phyloP scores from a whole-genome alignment of 148 eudicot genomes.

The Silene uniflora region DNA sequence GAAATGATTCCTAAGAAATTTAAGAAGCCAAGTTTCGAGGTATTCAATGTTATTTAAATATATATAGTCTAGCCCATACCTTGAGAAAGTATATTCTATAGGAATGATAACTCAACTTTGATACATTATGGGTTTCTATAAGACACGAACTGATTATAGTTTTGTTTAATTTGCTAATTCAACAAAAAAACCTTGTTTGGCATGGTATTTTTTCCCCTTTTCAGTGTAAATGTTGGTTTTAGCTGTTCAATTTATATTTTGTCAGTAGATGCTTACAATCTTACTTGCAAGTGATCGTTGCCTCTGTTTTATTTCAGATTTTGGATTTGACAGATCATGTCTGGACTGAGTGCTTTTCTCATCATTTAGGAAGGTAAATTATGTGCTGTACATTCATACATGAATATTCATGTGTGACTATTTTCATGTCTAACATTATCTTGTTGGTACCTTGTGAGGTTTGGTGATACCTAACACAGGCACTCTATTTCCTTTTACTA shows the following conservation, averaged over 20 bases:
- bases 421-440: not conserved
- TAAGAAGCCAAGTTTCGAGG: not conserved
- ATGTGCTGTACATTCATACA: not conserved
- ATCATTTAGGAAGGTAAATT: conserved; percentile 71
- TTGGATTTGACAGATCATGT: conserved; percentile 93
- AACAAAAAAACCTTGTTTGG: not conserved
- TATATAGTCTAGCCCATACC: not conserved
- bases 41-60: not conserved
- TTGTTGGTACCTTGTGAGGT: not conserved
- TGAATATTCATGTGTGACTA: not conserved
- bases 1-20: not conserved
- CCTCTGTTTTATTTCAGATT: conserved; percentile 41
- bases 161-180: not conserved
- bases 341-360: conserved; percentile 92
- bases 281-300: conserved; percentile 5
- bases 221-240: not conserved
- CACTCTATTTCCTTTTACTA: not conserved
- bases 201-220: not conserved
- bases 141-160: not conserved
- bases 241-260: conserved; percentile 1
- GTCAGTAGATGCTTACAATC: conserved; percentile 2
- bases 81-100: not conserved
- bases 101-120: not conserved
- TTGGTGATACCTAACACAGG: not conserved
- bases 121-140: not conserved